Evolutionary conservation across 2,329 filamentous ascomycete species (phyloP).

Genomic region (Fusarium sp.): DNA sequence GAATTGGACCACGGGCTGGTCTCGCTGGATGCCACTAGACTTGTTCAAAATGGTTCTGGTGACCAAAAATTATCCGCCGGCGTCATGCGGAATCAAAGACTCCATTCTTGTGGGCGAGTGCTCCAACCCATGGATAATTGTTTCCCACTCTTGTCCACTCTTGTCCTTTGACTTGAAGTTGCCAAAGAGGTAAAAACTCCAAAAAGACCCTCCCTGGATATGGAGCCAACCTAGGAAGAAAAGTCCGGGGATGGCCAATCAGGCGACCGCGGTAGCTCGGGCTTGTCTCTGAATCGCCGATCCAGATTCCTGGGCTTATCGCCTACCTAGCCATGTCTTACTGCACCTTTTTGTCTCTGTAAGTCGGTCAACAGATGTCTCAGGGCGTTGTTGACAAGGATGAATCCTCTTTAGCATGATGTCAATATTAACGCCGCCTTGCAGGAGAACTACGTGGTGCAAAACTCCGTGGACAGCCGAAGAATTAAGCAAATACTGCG

Average conservation of each 20-base stretch:
- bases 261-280: constrained; percentile 16
- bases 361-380: constrained; percentile 25
- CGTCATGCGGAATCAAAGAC: not conserved
- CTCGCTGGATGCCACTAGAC: constrained; percentile 21
- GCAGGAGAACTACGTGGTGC: constrained; percentile 1
- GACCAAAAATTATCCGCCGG: not conserved
- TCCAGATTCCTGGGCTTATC: constrained; percentile 39
- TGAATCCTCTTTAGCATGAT: constrained; percentile 23
- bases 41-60: too few species aligned
- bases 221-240: constrained; percentile 16
- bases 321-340: constrained; percentile 30
- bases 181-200: constrained; percentile 19
- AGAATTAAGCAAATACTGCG: not conserved
- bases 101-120: not conserved
- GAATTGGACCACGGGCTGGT: constrained; percentile 4
- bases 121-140: not conserved
- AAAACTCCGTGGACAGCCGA: not conserved
- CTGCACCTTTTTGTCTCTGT: not conserved
- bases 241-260: constrained; percentile 50
- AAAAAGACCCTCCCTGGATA: constrained; percentile 25
- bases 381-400: constrained; percentile 27
- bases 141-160: not conserved
- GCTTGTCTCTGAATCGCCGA: constrained; percentile 39
- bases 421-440: constrained; percentile 26
- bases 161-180: constrained; percentile 7